Evolutionary conservation across 2,329 filamentous ascomycete species (phyloP), one percentile per base, ranked within the genome.

Genomic region (Lanzia echinophila): DNA sequence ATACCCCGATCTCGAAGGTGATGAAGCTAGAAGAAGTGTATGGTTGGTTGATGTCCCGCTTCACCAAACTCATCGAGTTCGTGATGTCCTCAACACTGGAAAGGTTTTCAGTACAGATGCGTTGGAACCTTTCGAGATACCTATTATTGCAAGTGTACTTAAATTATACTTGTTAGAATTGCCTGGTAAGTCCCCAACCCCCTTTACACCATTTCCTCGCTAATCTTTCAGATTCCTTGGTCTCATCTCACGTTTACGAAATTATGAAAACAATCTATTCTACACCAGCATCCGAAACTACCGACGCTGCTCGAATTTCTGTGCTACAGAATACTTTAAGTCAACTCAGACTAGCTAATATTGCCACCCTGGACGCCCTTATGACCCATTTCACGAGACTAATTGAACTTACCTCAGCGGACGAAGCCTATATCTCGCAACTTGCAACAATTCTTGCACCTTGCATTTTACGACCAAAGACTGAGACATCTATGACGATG

Each of bases 331-430:
- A 94, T 64, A 97, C 94, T 0, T 84, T 99, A 53, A 92, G 91
- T 38, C 91, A 97, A 70, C 82, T 99, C 54, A 87, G 92, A 57
- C 84, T 99, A 54, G 90, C 94, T 60, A 99, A 99, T 70, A 99
- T 99, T 70, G 94, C 94, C 46, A 97, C 94, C n/a, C 83, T 99
- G 56, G 94, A 99, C 70, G 94, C 94, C 39, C 88, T 96, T 68
- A 95, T 95, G 79, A 97, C 95, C 61, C 94, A 99, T 72, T 97
- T 99, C 70, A 96, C 92, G 38, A 88, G 94, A 57, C 77, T 99
- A 56, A 95, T 99, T 67, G 94, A 99, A 70, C 79, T 99, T 59
- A 99, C 94, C 2, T 97, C 92, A 13, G 94, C 94, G 32, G 92
- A 96, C 62, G 94, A 99, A 68, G 75, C 83, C 42, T 99, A 95